Conservation (phyloP, 1,139 yeast species). For the Debaryomyces udenii region DNA sequence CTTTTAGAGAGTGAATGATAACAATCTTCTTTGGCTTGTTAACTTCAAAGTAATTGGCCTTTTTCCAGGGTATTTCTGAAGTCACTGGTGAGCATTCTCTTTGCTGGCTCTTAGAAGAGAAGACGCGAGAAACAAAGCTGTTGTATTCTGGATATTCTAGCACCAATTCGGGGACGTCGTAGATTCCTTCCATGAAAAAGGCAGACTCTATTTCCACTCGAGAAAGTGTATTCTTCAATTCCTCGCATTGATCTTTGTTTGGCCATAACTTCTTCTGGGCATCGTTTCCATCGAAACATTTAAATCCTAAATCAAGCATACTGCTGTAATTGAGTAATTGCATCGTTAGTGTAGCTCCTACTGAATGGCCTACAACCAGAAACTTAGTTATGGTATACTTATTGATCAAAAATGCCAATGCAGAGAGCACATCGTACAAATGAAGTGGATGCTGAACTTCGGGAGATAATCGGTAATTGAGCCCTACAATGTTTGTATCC, state of each 20-base stretch:
- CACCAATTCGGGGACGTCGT: constrained; percentile 19
- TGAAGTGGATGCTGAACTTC: constrained; percentile 66
- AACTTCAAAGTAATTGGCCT: neutral
- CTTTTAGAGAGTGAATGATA: constrained; percentile 35
- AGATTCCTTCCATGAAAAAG: constrained; percentile 45
- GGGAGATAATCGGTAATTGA: constrained; percentile 75
- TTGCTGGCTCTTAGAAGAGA: too few species aligned
- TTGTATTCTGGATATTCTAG: constrained; percentile 19
- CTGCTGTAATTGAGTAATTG: constrained; percentile 48
- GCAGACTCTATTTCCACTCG: constrained; percentile 15
- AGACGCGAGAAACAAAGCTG: constrained; percentile 25
- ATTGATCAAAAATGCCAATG: constrained; percentile 36
- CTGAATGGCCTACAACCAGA: constrained; percentile 73
- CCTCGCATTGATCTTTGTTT: neutral
- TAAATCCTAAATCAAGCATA: constrained; percentile 20
- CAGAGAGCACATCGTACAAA: constrained; percentile 55
- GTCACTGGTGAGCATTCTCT: too few species aligned
- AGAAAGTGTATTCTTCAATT: neutral
- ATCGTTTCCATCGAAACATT: neutral
- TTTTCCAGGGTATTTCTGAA: neutral
- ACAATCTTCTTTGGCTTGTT: constrained; percentile 8
- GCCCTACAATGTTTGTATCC: constrained; percentile 36
- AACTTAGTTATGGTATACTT: constrained; percentile 22
- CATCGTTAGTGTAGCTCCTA: constrained; percentile 72
- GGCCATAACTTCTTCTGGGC: neutral